phyloP scores from a whole-genome alignment of 108 stramenopile species.

The Cyclotella sp. region DNA sequence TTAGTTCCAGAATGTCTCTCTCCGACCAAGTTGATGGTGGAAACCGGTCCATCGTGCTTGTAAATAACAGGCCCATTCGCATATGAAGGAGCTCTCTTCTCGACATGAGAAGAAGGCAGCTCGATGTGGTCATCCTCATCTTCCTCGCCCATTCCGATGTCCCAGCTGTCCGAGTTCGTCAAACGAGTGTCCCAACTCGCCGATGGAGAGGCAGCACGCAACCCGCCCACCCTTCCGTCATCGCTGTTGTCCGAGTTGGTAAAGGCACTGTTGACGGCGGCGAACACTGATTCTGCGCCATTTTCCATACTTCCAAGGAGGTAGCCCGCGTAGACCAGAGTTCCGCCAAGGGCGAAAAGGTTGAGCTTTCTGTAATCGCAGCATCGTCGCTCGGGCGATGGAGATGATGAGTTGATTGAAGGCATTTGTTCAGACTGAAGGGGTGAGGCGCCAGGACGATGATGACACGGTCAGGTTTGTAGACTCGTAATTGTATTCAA shows the following conservation, averaged over 20 bases:
- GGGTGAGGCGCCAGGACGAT: background rate
- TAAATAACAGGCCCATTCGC: conserved; percentile 8
- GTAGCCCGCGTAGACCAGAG: conserved; percentile 20
- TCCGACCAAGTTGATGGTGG: conserved; percentile 44
- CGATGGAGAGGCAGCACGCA: conserved; percentile 1
- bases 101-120: background rate
- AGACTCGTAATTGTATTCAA: too few species aligned
- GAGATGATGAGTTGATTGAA: background rate
- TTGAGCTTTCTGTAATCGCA: conserved; percentile 26
- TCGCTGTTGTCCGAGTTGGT: background rate
- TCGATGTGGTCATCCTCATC: background rate
- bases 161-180: background rate
- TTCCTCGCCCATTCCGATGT: background rate
- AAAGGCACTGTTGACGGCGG: conserved; percentile 7
- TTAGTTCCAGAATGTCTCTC: conserved; percentile 54
- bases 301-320: conserved; percentile 21
- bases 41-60: conserved; percentile 8
- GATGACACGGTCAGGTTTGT: too few species aligned
- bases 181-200: conserved; percentile 6
- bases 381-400: conserved; percentile 11
- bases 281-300: background rate
- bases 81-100: background rate
- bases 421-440: background rate
- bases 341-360: conserved; percentile 10
- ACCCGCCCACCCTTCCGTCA: background rate